Evolutionary conservation across 371 early-diverging fungal genomes (phyloP), one percentile per base, ranked within the genome.

Genomic region (Scutellospora calospora): DNA sequence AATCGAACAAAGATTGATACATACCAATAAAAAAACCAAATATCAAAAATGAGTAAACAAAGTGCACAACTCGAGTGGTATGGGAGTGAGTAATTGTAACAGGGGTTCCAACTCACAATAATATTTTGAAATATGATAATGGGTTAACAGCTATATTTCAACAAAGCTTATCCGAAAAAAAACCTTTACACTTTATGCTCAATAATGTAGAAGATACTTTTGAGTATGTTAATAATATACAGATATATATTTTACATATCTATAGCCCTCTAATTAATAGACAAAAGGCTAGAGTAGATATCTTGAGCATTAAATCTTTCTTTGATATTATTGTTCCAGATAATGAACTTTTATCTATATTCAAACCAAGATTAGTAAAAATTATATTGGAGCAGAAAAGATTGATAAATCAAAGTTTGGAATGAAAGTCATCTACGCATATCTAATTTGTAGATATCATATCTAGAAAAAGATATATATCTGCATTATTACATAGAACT

Each of bases 101-200:
- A 60, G 62, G 62, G 29, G 29, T 60, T 29, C 62, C 62, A 60
- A 60, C 62, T 60, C 62, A 20, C 62, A 60, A 60, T 60, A 20
- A 60, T 60, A 60, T 60, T 60, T n/a, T n/a, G 62, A n/a, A 49
- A 49, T 49, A 14, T 31, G 75, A 74, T 74, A 74, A 74, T 35
- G 57, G 75, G 75, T 45, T 74, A 35, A 74, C 59, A 12, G 38
- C 8, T 35, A 59, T 74, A 74, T 57, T 74, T 55, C 75, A 74
- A 74, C 75, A 74, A 74, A 49, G 73, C 73, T 29, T 72, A 72
- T 72, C 73, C 25, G 73, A 22, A 11, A 72, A 72, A n/a, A n/a
- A n/a, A n/a, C n/a, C n/a, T n/a, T n/a, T n/a, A n/a, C n/a, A n/a
- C n/a, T n/a, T n/a, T n/a, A n/a, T n/a, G n/a, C n/a, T n/a, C n/a